phyloP scores from a whole-genome alignment of 305 asterid species.

The Rubia tinctorum region DNA sequence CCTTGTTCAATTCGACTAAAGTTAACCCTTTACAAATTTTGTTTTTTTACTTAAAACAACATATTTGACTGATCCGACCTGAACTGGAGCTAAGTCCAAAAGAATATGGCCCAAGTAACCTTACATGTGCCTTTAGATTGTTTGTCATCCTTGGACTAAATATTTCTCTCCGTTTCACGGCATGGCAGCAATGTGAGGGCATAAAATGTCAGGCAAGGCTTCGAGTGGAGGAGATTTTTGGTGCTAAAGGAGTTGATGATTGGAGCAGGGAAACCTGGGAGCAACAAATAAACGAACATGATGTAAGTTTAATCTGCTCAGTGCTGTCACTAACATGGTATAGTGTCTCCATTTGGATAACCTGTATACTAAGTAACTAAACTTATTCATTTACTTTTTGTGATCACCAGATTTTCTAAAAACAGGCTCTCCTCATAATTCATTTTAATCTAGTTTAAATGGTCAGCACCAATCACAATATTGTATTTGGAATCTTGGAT shows the following conservation, averaged over 20 bases:
- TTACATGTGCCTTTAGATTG: background rate
- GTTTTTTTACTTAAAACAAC: background rate
- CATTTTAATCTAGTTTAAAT: background rate
- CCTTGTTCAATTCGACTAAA: background rate
- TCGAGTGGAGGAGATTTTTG: constrained; percentile 67
- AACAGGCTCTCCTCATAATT: background rate
- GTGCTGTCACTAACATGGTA: background rate
- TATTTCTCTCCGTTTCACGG: constrained; percentile 19
- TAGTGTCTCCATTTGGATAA: constrained; percentile 8
- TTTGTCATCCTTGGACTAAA: background rate
- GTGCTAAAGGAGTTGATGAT: constrained; percentile 72
- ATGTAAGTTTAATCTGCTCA: constrained; percentile 49
- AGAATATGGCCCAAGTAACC: background rate
- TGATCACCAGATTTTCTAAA: background rate
- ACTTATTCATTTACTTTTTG: background rate
- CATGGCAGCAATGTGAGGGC: constrained; percentile 66
- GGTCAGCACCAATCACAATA: background rate
- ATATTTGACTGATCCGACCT: background rate
- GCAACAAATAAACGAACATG: constrained; percentile 50
- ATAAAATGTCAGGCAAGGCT: constrained; percentile 56
- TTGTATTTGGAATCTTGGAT: background rate
- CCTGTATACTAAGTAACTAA: background rate
- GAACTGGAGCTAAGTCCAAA: too few species aligned
- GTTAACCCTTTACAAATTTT: background rate
- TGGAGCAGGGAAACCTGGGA: constrained; percentile 68